phyloP scores from a whole-genome alignment of 305 asterid genomes.

The Solanum hybrid region DNA sequence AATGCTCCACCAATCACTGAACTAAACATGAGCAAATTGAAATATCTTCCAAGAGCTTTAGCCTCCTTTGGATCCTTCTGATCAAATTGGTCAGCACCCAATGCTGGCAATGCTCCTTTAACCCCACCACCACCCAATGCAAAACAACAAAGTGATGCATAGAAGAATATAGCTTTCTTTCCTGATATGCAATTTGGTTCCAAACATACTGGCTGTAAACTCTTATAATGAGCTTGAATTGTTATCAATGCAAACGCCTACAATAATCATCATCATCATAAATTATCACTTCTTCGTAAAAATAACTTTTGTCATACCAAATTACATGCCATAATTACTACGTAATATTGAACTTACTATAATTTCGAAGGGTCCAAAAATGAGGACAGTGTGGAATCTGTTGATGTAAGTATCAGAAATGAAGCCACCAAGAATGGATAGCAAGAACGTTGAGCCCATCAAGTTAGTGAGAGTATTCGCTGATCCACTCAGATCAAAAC shows the following conservation, averaged over 20 bases:
- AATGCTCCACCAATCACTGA: conserved; percentile 34
- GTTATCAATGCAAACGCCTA: conserved; percentile 54
- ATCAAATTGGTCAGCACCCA: conserved; percentile 72
- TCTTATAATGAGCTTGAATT: conserved; percentile 36
- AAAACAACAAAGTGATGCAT: conserved; percentile 33
- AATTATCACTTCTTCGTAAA: background rate
- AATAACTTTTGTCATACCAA: background rate
- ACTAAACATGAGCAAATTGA: conserved; percentile 55
- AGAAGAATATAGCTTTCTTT: conserved; percentile 36
- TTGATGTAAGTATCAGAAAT: conserved; percentile 65
- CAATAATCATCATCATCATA: background rate
- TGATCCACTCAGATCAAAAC: conserved; percentile 35
- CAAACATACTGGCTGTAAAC: conserved; percentile 34
- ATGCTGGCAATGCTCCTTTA: conserved; percentile 50
- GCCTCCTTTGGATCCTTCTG: conserved; percentile 49
- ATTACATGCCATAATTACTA: background rate
- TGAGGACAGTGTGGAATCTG: conserved; percentile 45
- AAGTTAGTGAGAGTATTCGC: conserved; percentile 72
- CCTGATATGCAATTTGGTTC: conserved; percentile 40
- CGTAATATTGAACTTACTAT: conserved; percentile 20
- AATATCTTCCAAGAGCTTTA: conserved; percentile 46
- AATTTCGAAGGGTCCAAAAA: conserved; percentile 55
- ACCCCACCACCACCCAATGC: conserved; percentile 61
- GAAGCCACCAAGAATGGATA: conserved; percentile 64
- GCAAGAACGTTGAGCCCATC: conserved; percentile 78